A percentile compares a stretch with the other conserved stretches of the same genome.
These are phyloP conservation scores for Microcera coccophila DNA, from an alignment of 2,329 filamentous ascomycete species.

Conservation along the genomic window DNA sequence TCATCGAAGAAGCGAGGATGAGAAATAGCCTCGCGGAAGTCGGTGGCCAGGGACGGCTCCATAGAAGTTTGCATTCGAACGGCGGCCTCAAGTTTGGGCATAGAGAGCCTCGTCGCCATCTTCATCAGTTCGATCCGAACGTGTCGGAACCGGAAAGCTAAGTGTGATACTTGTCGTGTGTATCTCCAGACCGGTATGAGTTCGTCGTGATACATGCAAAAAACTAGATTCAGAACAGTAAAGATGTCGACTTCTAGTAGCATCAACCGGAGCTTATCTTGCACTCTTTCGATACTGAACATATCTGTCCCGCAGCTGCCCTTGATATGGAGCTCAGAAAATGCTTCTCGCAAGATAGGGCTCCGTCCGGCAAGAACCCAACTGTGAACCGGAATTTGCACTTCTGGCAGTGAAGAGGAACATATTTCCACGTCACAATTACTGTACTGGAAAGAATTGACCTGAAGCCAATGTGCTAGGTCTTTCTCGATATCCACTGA, in stretches of 20 bases:
- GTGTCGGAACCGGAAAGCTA: constrained; percentile 72
- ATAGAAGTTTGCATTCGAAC: constrained; percentile 70
- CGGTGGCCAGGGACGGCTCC: constrained; percentile 59
- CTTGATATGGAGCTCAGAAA: constrained; percentile 53
- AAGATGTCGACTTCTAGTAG: constrained; percentile 71
- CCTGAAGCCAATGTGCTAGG: constrained; percentile 47
- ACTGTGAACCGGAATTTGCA: constrained; percentile 75
- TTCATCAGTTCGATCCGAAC: constrained; percentile 85
- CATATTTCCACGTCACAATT: constrained; percentile 45
- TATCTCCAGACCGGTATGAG: constrained; percentile 85
- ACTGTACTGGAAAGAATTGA: constrained; percentile 37
- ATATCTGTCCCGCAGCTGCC: constrained; percentile 22
- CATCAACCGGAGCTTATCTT: constrained; percentile 54
- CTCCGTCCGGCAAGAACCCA: constrained; percentile 78
- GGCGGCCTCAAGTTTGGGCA: constrained; percentile 70
- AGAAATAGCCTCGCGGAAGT: constrained; percentile 66
- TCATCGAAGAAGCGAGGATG: constrained; percentile 71
- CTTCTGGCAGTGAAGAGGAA: constrained; percentile 60
- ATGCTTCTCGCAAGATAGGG: constrained; percentile 57
- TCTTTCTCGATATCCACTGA: constrained; percentile 66
- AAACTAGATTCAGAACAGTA: constrained; percentile 71
- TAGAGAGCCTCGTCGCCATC: constrained; percentile 65
- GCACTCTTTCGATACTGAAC: constrained; percentile 34
- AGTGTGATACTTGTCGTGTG: constrained; percentile 59
- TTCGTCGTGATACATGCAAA: constrained; percentile 77